phyloP scores from a whole-genome alignment of 2,329 filamentous ascomycete genomes.

The Dothidotthia symphoricarpi region DNA sequence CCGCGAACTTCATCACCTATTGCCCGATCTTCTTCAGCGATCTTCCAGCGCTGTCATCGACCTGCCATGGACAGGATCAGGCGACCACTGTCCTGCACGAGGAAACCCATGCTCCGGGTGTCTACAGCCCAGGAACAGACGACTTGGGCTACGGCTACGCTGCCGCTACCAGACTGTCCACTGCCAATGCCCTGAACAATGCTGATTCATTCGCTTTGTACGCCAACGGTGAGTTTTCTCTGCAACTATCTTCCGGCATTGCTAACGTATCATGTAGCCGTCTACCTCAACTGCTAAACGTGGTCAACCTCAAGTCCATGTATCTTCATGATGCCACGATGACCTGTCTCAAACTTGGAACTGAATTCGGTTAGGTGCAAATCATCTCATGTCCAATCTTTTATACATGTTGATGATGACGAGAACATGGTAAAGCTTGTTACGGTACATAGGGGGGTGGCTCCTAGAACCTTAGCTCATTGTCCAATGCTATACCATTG shows the following conservation, averaged over 20 bases:
- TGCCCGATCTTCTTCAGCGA: slow-evolving; percentile 60
- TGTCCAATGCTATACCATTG: no score
- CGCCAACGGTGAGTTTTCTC: slow-evolving; percentile 47
- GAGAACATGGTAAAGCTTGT: no score
- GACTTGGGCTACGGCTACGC: slow-evolving; percentile 60
- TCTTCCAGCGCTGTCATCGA: slow-evolving; percentile 50
- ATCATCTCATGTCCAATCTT: no score
- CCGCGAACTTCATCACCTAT: slow-evolving; percentile 58
- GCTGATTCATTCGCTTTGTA: slow-evolving; percentile 62
- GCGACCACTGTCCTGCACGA: slow-evolving; percentile 66
- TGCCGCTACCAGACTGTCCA: slow-evolving; percentile 47
- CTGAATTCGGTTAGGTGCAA: no score
- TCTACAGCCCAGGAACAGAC: slow-evolving; percentile 54
- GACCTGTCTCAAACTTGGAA: no score
- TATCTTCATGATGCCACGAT: no score
- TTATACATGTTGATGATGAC: no score
- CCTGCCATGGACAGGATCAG: slow-evolving; percentile 65
- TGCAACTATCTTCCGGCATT: not conserved
- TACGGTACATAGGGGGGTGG: no score
- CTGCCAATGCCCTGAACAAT: slow-evolving; percentile 57
- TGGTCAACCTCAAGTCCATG: not conserved
- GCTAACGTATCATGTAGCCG: slow-evolving; percentile 7
- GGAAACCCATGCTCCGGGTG: slow-evolving; percentile 59
- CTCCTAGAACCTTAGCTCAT: no score
- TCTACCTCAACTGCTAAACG: slow-evolving; percentile 27